Percentiles rank a stretch among this genome's conserved stretches.
phyloP scores from a whole-genome alignment of 2,329 filamentous ascomycete genomes.

The Cladobotryum mycophilum region DNA sequence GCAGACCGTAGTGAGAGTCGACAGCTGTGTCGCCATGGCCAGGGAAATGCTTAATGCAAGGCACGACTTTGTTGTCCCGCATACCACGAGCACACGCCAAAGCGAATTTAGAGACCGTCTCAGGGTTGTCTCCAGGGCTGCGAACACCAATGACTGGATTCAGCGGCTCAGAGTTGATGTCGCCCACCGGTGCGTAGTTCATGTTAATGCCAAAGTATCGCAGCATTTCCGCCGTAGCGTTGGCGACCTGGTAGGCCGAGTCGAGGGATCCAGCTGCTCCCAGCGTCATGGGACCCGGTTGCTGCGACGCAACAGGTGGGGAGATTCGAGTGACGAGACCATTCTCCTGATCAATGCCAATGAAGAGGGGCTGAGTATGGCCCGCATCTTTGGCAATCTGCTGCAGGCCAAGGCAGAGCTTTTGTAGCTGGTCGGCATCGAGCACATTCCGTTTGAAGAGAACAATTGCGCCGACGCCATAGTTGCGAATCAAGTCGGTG shows the following conservation, averaged over 20 bases:
- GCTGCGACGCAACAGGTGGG: conserved; percentile 19
- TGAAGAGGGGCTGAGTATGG: conserved; percentile 20
- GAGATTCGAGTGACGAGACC: conserved; percentile 22
- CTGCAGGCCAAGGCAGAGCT: conserved; percentile 19
- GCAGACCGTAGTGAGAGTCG: conserved; percentile 22
- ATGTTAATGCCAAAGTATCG: conserved; percentile 23
- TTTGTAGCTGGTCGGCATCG: conserved; percentile 16
- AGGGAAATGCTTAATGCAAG: conserved; percentile 23
- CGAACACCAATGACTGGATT: conserved; percentile 23
- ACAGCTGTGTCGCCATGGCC: conserved; percentile 22
- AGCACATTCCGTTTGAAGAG: conserved; percentile 22
- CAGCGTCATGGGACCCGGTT: conserved; percentile 21
- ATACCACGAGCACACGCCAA: conserved; percentile 17
- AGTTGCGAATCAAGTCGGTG: conserved; percentile 19
- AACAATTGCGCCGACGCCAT: conserved; percentile 21
- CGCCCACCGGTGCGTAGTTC: conserved; percentile 22
- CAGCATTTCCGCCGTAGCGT: conserved; percentile 17
- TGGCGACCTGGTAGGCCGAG: conserved; percentile 13
- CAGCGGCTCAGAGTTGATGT: conserved; percentile 21
- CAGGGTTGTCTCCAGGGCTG: conserved; percentile 20
- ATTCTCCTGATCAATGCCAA: conserved; percentile 24
- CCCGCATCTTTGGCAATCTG: conserved; percentile 18
- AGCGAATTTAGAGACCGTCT: conserved; percentile 15
- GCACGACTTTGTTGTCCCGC: conserved; percentile 14
- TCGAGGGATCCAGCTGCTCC: conserved; percentile 17